Evolutionary conservation across 2,329 filamentous ascomycete species (phyloP), one percentile per base, ranked within the genome.

Genomic region (Orbilia brochopaga): DNA sequence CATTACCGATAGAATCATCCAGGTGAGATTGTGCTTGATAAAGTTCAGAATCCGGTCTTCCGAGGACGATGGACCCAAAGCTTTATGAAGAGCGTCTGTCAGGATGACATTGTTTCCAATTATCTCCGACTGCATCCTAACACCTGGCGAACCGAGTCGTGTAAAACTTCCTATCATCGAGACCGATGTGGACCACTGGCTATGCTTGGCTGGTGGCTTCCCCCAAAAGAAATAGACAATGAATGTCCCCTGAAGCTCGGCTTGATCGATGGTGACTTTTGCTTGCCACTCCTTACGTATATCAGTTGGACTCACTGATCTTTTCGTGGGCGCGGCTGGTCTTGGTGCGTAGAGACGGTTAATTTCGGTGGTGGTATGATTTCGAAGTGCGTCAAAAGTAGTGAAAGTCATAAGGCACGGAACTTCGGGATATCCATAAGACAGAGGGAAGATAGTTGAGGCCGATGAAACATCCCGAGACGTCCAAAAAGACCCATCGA

Each of bases 371-470:
- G 57, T 60, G 7, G 72, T 63, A 21, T 74, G 75, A 27, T 55
- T 54, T 10, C 56, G 51, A 23, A 76, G 74, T 1, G 64, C 67
- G 4, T 59, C 62, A 6, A 61, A 21, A 10, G 35, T 55, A 15
- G 64, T 42, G 37, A 58, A 57, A 6, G 53, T 56, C n/a, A 74
- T 69, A 15, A 67, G 13, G 10, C 60, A 50, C 19, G 75, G 75
- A 13, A 76, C 74, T 52, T 76, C 75, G 1, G 75, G 75, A 58
- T 76, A 76, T 19, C 65, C 72, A 27, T 76, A 76, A 1, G 75
- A 74, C 6, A 74, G 63, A 5, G 37, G 55, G 24, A 60, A 76
- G 30, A 76, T 72, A 15, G 73, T 62, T 21, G 21, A 37, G 21
- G 72, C 74, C n/a, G 52, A 50, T 6, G 64, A 74, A 11, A 74